Evolutionary conservation across 768 basidiomycete species (phyloP).

Genomic region (Rhodosporidiobolus sp.): DNA sequence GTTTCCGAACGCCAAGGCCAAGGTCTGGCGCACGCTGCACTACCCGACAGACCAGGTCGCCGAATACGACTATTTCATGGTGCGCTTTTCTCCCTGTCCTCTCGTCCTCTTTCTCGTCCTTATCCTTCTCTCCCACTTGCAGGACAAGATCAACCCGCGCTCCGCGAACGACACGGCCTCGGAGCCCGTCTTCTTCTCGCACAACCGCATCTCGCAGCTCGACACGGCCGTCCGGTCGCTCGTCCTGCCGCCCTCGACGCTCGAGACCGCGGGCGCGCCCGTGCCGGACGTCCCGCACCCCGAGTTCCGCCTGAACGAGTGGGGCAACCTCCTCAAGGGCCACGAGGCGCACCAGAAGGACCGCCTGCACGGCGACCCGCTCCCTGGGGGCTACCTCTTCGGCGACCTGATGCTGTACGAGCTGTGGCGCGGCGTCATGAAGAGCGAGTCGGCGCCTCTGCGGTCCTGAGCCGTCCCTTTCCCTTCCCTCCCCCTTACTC

Average conservation of each 20-base stretch:
- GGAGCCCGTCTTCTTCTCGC: conserved; percentile 36
- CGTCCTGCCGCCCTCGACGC: conserved; percentile 25
- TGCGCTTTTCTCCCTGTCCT: conserved; percentile 6
- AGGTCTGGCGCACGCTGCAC: conserved; percentile 37
- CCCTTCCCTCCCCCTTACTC: background rate
- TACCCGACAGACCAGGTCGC: conserved; percentile 40
- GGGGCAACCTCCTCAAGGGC: conserved; percentile 39
- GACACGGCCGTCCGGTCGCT: conserved; percentile 39
- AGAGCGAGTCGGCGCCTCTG: background rate
- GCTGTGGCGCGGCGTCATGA: conserved; percentile 1
- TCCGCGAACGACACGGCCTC: background rate
- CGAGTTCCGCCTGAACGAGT: conserved; percentile 40
- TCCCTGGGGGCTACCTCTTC: conserved; percentile 35
- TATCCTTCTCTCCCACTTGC: background rate
- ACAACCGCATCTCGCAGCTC: conserved; percentile 41
- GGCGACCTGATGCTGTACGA: conserved; percentile 43
- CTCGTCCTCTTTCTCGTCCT: background rate
- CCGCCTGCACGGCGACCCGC: conserved; percentile 42
- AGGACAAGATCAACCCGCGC: conserved; percentile 40
- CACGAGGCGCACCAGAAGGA: conserved; percentile 42
- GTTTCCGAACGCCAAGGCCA: conserved; percentile 40
- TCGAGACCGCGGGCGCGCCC: background rate
- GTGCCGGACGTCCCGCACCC: conserved; percentile 13
- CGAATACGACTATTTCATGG: conserved; percentile 45
- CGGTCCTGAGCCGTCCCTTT: background rate